These are phyloP conservation scores for Penicillium mononematosum DNA, from an alignment of 495 filamentous ascomycete species.

Conservation along the genomic window DNA sequence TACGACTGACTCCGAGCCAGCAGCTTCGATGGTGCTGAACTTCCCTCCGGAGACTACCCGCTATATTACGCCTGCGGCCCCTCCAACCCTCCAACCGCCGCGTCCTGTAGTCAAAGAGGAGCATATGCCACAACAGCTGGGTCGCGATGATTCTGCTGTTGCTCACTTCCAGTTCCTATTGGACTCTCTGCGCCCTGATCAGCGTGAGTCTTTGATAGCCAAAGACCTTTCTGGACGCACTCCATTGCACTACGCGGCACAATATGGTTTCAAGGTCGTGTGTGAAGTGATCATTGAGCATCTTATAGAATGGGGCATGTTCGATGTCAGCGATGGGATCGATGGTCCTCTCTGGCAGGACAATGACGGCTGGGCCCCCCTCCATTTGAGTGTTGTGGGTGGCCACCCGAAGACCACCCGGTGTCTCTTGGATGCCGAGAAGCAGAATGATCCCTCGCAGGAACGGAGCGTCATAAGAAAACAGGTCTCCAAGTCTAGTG, in stretches of 20 bases:
- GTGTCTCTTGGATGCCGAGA: constrained; percentile 74
- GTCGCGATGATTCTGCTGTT: constrained; percentile 70
- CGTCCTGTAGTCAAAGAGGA: constrained; percentile 54
- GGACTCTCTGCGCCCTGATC: constrained; percentile 63
- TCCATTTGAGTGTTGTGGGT: constrained; percentile 89
- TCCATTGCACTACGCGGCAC: constrained; percentile 91
- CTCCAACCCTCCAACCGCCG: constrained; percentile 61
- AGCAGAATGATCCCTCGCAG: constrained; percentile 59
- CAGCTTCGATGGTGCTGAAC: constrained; percentile 47
- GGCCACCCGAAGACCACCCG: constrained; percentile 85
- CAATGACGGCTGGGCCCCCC: constrained; percentile 82
- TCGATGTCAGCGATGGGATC: constrained; percentile 79
- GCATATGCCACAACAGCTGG: constrained; percentile 58
- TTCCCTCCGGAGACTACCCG: constrained; percentile 53
- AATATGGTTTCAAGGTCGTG: constrained; percentile 86
- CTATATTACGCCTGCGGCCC: constrained; percentile 75
- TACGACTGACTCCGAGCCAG: constrained; percentile 48
- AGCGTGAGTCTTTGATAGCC: constrained; percentile 64
- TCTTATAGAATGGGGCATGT: constrained; percentile 86
- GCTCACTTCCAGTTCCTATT: constrained; percentile 72
- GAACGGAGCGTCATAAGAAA: constrained; percentile 62
- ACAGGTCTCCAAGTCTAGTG: constrained; percentile 77
- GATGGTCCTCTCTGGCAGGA: constrained; percentile 88
- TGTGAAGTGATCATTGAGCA: constrained; percentile 84
- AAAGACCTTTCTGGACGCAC: constrained; percentile 80